A percentile compares a stretch with the other conserved stretches of the same genome.
phyloP scores from a whole-genome alignment of 331 rosid genomes.

The Rhamnella rubrinervis region DNA sequence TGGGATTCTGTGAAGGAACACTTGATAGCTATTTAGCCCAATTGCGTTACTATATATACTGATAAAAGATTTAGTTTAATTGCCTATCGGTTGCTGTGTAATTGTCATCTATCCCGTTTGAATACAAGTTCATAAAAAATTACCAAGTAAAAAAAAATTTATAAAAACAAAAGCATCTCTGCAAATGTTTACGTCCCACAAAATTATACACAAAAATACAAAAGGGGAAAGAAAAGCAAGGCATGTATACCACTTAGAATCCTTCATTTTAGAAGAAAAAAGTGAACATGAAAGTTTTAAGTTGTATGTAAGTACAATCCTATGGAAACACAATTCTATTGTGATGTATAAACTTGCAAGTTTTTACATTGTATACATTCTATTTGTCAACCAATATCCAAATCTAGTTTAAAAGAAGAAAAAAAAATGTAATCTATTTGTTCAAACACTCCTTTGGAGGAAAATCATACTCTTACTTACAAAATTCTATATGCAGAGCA shows the following conservation, averaged over 20 bases:
- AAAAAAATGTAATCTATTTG: conserved; percentile 4
- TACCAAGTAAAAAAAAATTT: no score
- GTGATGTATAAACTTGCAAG: conserved; percentile 29
- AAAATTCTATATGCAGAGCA: conserved; percentile 22
- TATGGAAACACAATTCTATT: conserved; percentile 16
- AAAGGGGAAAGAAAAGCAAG: conserved; percentile 6
- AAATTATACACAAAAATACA: no score
- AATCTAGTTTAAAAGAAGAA: neutral
- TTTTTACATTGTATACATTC: conserved; percentile 23
- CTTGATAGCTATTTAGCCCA: no score
- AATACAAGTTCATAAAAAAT: no score
- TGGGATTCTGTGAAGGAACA: no score
- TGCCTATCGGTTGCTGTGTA: no score
- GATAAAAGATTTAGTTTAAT: no score
- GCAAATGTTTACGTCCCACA: no score
- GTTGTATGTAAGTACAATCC: conserved; percentile 8
- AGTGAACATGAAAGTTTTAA: no score
- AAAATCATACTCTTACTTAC: conserved; percentile 12
- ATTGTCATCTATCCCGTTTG: no score
- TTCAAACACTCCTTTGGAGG: conserved; percentile 19
- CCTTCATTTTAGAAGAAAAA: neutral
- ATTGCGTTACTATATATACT: no score
- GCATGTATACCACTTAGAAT: conserved; percentile 24
- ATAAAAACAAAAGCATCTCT: no score
- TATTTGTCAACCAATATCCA: conserved; percentile 11